Conservation (phyloP, 495 filamentous ascomycete genomes). For the Lasiosphaeria hispida region DNA sequence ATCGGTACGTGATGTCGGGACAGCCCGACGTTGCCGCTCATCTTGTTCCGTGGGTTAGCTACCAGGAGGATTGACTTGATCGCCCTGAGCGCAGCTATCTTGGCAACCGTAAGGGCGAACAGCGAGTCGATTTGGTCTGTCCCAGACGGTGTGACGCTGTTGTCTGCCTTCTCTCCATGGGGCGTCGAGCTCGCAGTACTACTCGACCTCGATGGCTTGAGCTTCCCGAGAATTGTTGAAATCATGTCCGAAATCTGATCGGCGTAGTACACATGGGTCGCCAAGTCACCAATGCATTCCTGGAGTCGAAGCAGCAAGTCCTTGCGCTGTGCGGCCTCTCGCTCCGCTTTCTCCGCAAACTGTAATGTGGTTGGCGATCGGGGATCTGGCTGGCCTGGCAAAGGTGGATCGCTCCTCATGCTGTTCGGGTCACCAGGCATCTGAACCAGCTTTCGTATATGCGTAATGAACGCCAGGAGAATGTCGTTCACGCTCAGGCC, state of each 20-base stretch:
- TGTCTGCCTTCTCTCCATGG: conserved; percentile 39
- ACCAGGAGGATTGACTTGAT: conserved; percentile 78
- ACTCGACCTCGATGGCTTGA: conserved; percentile 60
- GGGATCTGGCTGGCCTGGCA: conserved; percentile 27
- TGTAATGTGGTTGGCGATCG: conserved; percentile 24
- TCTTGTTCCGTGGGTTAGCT: conserved; percentile 63
- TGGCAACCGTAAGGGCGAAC: conserved; percentile 72
- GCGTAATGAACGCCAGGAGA: conserved; percentile 73
- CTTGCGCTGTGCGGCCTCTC: conserved; percentile 34
- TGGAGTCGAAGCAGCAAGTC: conserved; percentile 66
- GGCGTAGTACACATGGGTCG: conserved; percentile 89
- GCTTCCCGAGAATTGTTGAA: conserved; percentile 66
- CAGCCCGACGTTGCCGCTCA: conserved; percentile 58
- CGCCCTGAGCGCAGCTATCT: conserved; percentile 71
- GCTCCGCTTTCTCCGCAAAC: conserved; percentile 28
- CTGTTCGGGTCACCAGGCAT: conserved; percentile 51
- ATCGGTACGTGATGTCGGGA: conserved; percentile 71
- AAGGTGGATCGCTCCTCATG: conserved; percentile 31
- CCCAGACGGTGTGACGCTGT: conserved; percentile 26
- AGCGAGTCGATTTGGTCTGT: conserved; percentile 52
- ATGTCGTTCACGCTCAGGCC: conserved; percentile 93
- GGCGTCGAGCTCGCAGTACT: conserved; percentile 38
- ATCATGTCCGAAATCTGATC: conserved; percentile 94
- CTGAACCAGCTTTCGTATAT: conserved; percentile 71
- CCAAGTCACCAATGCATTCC: conserved; percentile 77